Conservation (phyloP, 495 filamentous ascomycete species). For the Podospora appendiculata region DNA sequence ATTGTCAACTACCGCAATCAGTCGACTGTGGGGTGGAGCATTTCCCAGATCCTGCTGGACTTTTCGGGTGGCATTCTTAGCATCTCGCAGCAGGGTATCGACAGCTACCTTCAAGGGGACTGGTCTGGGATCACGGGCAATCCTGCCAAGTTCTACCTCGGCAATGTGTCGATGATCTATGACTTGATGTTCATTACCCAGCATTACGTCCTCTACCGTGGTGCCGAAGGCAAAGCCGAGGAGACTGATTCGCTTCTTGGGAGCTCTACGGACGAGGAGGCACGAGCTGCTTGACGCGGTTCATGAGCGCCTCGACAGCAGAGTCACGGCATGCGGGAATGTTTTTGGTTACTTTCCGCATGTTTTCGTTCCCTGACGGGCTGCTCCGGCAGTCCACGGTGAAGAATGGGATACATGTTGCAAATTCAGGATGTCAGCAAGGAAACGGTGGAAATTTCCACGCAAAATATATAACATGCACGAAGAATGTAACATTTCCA, state of each 20-base stretch:
- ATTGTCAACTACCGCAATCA: slow-evolving; percentile 71
- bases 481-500: too few species aligned
- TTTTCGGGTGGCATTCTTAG: slow-evolving; percentile 75
- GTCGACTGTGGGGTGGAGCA: slow-evolving; percentile 84
- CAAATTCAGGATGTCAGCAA: too few species aligned
- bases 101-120: slow-evolving; percentile 75
- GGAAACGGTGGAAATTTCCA: too few species aligned
- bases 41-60: slow-evolving; percentile 79
- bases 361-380: too few species aligned
- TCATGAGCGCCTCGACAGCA: background rate
- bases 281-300: slow-evolving; percentile 21
- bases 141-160: slow-evolving; percentile 79
- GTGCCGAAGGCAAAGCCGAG: slow-evolving; percentile 14
- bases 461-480: too few species aligned
- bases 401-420: too few species aligned
- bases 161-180: slow-evolving; percentile 78
- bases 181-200: slow-evolving; percentile 79
- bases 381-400: too few species aligned
- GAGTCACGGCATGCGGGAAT: background rate
- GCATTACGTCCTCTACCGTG: slow-evolving; percentile 73
- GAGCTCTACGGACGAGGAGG: slow-evolving; percentile 18
- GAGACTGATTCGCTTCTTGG: slow-evolving; percentile 32
- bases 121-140: slow-evolving; percentile 90
- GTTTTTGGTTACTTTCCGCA: background rate
- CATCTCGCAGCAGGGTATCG: slow-evolving; percentile 71